Base-by-base conservation (phyloP, 1,284 basidiomycete species). In the Kwoniella shivajii region DNA sequence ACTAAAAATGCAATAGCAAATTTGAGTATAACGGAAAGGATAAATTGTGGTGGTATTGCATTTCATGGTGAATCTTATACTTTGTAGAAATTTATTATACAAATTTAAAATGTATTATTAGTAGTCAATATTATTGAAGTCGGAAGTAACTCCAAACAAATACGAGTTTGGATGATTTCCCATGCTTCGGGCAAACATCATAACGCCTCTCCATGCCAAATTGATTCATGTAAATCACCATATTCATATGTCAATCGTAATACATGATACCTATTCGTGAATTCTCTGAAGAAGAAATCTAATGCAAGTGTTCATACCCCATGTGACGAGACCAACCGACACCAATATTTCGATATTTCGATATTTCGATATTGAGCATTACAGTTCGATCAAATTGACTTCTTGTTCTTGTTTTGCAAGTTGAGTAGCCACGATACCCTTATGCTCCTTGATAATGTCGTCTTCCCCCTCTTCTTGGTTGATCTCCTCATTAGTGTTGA, bases 31-130 rank as follows among this genome's bases (percentile, higher is more conserved):
- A 46, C 56, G 0, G 63, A 66, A 18, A 59, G 67, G 26, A 65
- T 73, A 3, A 31, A 57, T 10, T 59, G 59, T 26, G 75, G 75
- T 1, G 75, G 75, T 2, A 59, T 75, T 5, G 65, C 54, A 9
- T 73, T 75, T 45, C 67, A 69, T 47, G 73, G 69, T 33, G 75
- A 77, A 56, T 69, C 66, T 27, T 75, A 74, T 61, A 39, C 61
- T 18, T 60, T 75, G 57, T 75, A 68, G 41, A 11, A 29, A 16
- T 41, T 24, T 26, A 42, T 36, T 36, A n/a, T 36, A 36, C n/a
- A 36, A n/a, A n/a, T n/a, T n/a, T n/a, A n/a, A n/a, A n/a, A n/a
- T n/a, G n/a, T n/a, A n/a, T n/a, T n/a, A n/a, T n/a, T n/a, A n/a
- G n/a, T n/a, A n/a, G n/a, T n/a, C n/a, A n/a, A n/a, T n/a, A n/a